A percentile compares a stretch with the other conserved stretches of the same genome.
Evolutionary conservation across 805 yeast species (phyloP).

Genomic region (Myxozyma melibiosi): DNA sequence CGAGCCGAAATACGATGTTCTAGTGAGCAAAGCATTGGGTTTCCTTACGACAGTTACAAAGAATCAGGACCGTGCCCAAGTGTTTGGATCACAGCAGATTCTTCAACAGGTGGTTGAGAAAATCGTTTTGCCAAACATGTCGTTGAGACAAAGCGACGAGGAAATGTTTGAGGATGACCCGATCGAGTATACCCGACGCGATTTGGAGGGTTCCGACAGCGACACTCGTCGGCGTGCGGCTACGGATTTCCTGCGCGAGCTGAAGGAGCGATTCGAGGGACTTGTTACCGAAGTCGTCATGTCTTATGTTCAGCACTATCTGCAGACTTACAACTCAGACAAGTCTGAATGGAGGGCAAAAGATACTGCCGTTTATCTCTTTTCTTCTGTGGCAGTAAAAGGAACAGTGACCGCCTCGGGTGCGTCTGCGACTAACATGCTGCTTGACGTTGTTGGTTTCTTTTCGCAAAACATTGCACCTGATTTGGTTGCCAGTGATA

Average conservation of each 20-base stretch:
- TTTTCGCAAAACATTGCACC: slow-evolving; percentile 80
- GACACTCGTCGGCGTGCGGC: slow-evolving; percentile 92
- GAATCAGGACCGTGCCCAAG: slow-evolving; percentile 61
- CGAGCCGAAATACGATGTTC: slow-evolving; percentile 78
- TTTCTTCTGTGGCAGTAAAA: slow-evolving; percentile 86
- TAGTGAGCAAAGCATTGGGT: slow-evolving; percentile 77
- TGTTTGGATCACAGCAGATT: slow-evolving; percentile 60
- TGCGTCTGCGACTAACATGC: slow-evolving; percentile 78
- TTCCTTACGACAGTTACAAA: slow-evolving; percentile 82
- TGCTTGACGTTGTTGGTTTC: slow-evolving; percentile 84
- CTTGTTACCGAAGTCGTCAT: slow-evolving; percentile 74
- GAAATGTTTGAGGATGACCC: slow-evolving; percentile 98
- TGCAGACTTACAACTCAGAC: slow-evolving; percentile 53
- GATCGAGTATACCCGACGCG: slow-evolving; percentile 86
- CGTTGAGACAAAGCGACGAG: slow-evolving; percentile 80
- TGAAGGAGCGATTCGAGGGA: slow-evolving; percentile 75
- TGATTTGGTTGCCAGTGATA: slow-evolving; percentile 60
- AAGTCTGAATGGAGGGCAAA: slow-evolving; percentile 72
- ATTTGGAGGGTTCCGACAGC: slow-evolving; percentile 90
- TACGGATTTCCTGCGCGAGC: slow-evolving; percentile 86
- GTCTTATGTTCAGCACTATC: slow-evolving; percentile 68
- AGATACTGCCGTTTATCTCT: slow-evolving; percentile 83
- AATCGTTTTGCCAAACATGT: slow-evolving; percentile 85
- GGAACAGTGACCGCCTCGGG: slow-evolving; percentile 87
- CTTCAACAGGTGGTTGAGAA: slow-evolving; percentile 77